phyloP scores from a whole-genome alignment of 495 filamentous ascomycete species.

The Aspergillus egyptiacus region DNA sequence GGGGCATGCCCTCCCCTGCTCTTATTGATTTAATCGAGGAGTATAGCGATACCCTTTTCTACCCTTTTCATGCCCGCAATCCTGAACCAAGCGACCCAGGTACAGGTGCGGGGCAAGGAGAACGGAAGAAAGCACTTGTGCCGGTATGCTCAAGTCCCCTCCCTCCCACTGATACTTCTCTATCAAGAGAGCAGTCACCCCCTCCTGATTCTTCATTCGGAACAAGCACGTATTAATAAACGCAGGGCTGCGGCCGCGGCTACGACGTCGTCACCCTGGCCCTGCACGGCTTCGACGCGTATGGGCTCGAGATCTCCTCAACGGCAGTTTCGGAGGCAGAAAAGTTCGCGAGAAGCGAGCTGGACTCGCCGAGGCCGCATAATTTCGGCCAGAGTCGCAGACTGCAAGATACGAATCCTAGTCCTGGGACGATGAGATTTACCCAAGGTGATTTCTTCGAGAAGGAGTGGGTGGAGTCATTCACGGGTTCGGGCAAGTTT shows the following conservation, averaged over 20 bases:
- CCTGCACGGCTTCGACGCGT: constrained; percentile 27
- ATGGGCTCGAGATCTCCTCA: constrained; percentile 26
- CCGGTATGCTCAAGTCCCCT: constrained; percentile 22
- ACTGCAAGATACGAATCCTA: neutral
- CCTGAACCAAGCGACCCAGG: too few relatives aligned
- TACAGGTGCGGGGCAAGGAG: neutral
- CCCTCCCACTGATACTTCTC: neutral
- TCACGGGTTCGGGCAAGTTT: constrained; percentile 40
- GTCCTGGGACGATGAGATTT: constrained; percentile 36
- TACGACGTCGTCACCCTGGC: constrained; percentile 30
- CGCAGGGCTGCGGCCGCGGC: constrained; percentile 28
- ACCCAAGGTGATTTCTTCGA: constrained; percentile 61
- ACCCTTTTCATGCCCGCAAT: constrained; percentile 14
- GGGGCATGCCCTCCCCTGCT: constrained; percentile 38
- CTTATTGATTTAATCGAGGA: constrained; percentile 38
- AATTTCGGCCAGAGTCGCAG: constrained; percentile 15
- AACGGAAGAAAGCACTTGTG: constrained; percentile 35
- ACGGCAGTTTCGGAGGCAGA: constrained; percentile 20
- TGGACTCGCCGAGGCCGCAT: constrained; percentile 11
- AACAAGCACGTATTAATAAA: too few relatives aligned
- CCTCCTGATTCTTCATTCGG: too few relatives aligned
- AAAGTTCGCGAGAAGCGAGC: constrained; percentile 14
- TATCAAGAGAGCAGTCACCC: too few relatives aligned
- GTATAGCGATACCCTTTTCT: constrained; percentile 18
- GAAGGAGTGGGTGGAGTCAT: constrained; percentile 21